phyloP scores from a whole-genome alignment of 2,329 filamentous ascomycete genomes.

The Phialemoniopsis sp. region DNA sequence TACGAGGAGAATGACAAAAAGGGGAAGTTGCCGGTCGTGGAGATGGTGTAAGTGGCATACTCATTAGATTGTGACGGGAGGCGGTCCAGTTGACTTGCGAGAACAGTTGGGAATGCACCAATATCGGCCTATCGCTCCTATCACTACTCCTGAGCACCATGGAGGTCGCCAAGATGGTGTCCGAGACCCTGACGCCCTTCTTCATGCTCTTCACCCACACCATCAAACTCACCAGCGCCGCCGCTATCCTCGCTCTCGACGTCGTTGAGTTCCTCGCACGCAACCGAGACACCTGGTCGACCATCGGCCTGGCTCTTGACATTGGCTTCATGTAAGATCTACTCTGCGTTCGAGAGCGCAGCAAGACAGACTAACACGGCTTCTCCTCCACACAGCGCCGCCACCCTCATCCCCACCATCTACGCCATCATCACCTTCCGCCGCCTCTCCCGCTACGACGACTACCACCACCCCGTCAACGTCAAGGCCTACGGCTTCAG shows the following conservation, averaged over 20 bases:
- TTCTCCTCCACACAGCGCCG: slow-evolving; percentile 24
- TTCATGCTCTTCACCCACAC: slow-evolving; percentile 47
- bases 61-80: too few species aligned
- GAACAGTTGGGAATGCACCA: slow-evolving; percentile 49
- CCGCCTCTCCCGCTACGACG: slow-evolving; percentile 42
- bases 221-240: slow-evolving; percentile 42
- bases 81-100: not conserved
- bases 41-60: slow-evolving; percentile 45
- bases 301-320: slow-evolving; percentile 44
- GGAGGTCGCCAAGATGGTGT: slow-evolving; percentile 32
- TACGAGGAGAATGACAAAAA: slow-evolving; percentile 34
- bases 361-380: slow-evolving; percentile 3
- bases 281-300: slow-evolving; percentile 41
- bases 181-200: slow-evolving; percentile 49
- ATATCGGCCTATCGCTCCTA: slow-evolving; percentile 43
- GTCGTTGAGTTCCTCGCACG: slow-evolving; percentile 43
- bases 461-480: slow-evolving; percentile 45
- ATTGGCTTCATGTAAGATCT: slow-evolving; percentile 40
- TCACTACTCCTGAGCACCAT: slow-evolving; percentile 39
- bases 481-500: slow-evolving; percentile 43
- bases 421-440: slow-evolving; percentile 45
- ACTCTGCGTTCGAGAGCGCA: not conserved
- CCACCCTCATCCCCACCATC: slow-evolving; percentile 35
- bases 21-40: slow-evolving; percentile 35
- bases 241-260: slow-evolving; percentile 44